Conservation (phyloP, 2,329 filamentous ascomycete genomes). For the Endothia cerciana region DNA sequence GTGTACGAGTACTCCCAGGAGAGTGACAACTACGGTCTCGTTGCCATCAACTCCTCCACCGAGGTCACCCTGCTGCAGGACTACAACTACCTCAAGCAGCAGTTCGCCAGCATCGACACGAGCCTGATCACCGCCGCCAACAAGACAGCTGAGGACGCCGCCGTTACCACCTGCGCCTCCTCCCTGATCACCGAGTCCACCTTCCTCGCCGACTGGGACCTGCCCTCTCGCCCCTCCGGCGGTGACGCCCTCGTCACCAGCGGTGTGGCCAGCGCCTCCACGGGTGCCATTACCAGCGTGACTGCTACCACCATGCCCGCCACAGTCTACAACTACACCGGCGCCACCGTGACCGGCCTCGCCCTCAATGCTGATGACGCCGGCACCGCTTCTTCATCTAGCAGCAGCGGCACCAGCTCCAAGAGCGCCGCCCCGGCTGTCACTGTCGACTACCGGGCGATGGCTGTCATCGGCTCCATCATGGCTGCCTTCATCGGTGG, state of each 20-base stretch:
- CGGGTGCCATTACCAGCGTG: constrained; percentile 59
- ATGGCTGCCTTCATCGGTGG: constrained; percentile 27
- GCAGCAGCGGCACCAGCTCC: constrained; percentile 25
- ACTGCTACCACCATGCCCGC: constrained; percentile 30
- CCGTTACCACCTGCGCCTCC: constrained; percentile 62
- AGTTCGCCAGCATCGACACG: constrained; percentile 75
- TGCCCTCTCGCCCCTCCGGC: constrained; percentile 68
- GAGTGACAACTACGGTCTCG: constrained; percentile 63
- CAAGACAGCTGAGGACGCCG: constrained; percentile 54
- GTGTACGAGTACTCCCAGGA: constrained; percentile 79
- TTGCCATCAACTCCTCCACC: constrained; percentile 58
- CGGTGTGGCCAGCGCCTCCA: constrained; percentile 64
- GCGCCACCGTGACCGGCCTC: constrained; percentile 26
- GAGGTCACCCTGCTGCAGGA: constrained; percentile 61
- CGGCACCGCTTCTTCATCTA: constrained; percentile 21
- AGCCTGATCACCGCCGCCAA: constrained; percentile 64
- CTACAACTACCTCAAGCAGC: constrained; percentile 68
- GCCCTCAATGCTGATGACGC: constrained; percentile 29
- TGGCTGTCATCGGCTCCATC: constrained; percentile 25
- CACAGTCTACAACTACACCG: constrained; percentile 28
- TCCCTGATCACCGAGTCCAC: constrained; percentile 66
- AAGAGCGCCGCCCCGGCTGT: constrained; percentile 19
- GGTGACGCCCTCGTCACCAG: constrained; percentile 72
- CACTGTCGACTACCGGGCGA: constrained; percentile 22
- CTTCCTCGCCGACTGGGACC: constrained; percentile 75